Base-by-base conservation (phyloP, 108 stramenopile genomes). In the Aurantiochytrium sp. region DNA sequence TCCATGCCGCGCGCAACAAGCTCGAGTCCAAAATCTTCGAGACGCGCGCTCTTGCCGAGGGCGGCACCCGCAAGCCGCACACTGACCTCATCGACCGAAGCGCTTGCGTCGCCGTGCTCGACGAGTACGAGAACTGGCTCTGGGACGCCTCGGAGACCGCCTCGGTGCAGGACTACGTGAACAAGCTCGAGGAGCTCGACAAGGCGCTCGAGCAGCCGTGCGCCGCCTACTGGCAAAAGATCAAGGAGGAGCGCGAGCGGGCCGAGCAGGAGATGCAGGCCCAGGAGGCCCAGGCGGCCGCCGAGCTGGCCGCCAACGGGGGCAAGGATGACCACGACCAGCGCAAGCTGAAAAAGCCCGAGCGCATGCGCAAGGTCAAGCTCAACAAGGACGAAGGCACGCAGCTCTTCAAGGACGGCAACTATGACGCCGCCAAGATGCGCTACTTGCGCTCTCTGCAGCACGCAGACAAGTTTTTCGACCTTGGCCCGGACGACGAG, bases 381-480 rank as follows among this genome's bases (percentile, higher is more conserved):
- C 86, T 68, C 15, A 89, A 89, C 37, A 89, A 89, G 54, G 86
- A 68, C 27, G 89, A 89, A 41, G 89, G 89, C 8, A 89, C 55
- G 50, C 85, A 89, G 52, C 55, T 89, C 8, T 89, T 89, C 48
- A 89, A 89, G 30, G 89, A 69, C 10, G 89, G 89, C 36, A 87
- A 87, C 68, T 52, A 52, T 27, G 4, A 31, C 3, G 86, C 68
- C 37, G 89, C 89, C 15, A 55, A 39, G 30, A 53, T 30, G 17
- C 86, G 89, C 17, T 89, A 87, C 30, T 22, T 86, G 41, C 55
- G 65, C 37, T 37, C 89, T 6, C 68, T 89, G 2, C 37, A 39
- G 6, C 89, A 89, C 27, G 52, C 68, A 4, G 41, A 55, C 10
- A 87, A 73, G 68, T 87, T 89, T 3, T 87, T 68, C 42, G 89